Evolutionary conservation across 768 basidiomycete genomes (phyloP).

Genomic region (Serendipita sp.): DNA sequence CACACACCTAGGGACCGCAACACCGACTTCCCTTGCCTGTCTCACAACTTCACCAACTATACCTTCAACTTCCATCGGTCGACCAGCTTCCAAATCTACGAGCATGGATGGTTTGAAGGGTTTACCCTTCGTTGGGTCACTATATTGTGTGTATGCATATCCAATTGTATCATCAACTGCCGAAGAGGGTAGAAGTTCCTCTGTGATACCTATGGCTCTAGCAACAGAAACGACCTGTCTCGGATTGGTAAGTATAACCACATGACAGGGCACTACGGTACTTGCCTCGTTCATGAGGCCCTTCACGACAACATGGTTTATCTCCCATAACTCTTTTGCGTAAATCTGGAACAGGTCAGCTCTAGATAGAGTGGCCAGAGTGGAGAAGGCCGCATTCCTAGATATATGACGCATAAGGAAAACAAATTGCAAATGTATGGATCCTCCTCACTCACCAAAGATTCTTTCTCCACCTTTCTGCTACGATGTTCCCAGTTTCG

Average conservation of each 20-base stretch:
- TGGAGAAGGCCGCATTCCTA: conserved; percentile 21
- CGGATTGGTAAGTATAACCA: neutral
- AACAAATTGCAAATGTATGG: neutral
- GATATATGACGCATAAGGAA: neutral
- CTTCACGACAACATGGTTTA: conserved; percentile 7
- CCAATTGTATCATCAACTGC: conserved; percentile 16
- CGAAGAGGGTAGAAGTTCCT: conserved; percentile 13
- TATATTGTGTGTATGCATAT: conserved; percentile 6
- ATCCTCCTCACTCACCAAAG: conserved; percentile 13
- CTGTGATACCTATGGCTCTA: conserved; percentile 10
- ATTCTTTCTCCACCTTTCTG: conserved; percentile 19
- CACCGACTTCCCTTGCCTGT: conserved; percentile 22
- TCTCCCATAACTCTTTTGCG: conserved; percentile 11
- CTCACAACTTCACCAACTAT: conserved; percentile 46
- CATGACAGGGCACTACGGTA: neutral
- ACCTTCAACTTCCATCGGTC: conserved; percentile 50
- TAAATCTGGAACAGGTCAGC: conserved; percentile 16
- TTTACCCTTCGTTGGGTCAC: conserved; percentile 10
- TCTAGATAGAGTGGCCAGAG: conserved; percentile 18
- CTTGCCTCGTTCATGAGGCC: conserved; percentile 18
- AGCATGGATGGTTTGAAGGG: conserved; percentile 41
- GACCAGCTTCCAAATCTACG: conserved; percentile 34
- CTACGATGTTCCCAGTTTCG: conserved; percentile 16
- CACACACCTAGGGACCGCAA: neutral
- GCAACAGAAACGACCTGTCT: conserved; percentile 16